Percentiles rank a stretch among this genome's conserved stretches.
phyloP scores from a whole-genome alignment of 495 filamentous ascomycete species.

The Margaritispora aquatica region DNA sequence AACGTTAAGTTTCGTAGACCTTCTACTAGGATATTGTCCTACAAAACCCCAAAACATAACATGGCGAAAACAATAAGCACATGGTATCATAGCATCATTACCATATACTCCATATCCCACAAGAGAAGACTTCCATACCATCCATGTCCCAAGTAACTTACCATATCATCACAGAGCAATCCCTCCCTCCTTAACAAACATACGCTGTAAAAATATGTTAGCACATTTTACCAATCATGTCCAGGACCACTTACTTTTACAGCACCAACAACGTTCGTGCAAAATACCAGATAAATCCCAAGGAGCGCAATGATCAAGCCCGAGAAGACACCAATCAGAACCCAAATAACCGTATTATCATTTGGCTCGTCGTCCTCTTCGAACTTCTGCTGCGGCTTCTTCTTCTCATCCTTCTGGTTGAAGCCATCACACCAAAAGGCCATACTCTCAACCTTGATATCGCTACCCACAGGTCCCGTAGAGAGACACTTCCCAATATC shows the following conservation, averaged over 20 bases:
- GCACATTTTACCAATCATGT: background rate
- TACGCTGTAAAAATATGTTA: background rate
- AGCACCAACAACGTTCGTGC: background rate
- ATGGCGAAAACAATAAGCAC: too few species aligned
- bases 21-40: too few species aligned
- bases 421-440: background rate
- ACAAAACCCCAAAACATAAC: too few species aligned
- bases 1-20: too few species aligned
- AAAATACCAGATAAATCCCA: background rate
- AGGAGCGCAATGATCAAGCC: background rate
- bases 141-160: too few species aligned
- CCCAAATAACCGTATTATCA: background rate
- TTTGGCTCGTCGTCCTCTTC: too few species aligned
- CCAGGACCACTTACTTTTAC: background rate
- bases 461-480: background rate
- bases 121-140: too few species aligned
- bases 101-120: too few species aligned
- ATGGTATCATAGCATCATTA: too few species aligned
- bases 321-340: background rate
- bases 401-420: background rate
- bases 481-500: background rate
- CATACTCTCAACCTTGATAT: background rate
- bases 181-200: background rate
- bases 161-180: background rate
- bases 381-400: background rate